phyloP scores from a whole-genome alignment of 768 basidiomycete species.

The Nevesoporus exiguus region DNA sequence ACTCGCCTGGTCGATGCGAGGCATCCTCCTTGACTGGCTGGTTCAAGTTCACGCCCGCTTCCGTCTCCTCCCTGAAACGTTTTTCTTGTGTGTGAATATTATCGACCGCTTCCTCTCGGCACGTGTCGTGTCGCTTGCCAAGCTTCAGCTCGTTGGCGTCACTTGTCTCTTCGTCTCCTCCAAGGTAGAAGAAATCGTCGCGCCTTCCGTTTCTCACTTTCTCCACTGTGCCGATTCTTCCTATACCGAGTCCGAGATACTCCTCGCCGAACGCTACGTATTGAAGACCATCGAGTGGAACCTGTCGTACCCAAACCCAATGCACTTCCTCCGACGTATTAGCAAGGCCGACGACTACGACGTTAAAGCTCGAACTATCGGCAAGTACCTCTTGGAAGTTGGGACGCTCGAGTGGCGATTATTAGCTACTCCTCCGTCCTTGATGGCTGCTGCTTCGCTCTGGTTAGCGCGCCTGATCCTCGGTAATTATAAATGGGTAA shows the following conservation, averaged over 20 bases:
- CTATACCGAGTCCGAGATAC: conserved; percentile 75
- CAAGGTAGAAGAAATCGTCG: conserved; percentile 91
- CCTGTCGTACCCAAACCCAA: conserved; percentile 80
- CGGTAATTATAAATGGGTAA: conserved; percentile 83
- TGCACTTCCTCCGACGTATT: conserved; percentile 83
- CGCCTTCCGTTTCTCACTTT: conserved; percentile 81
- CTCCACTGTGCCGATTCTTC: conserved; percentile 75
- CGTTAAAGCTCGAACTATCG: conserved; percentile 78
- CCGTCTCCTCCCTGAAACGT: conserved; percentile 82
- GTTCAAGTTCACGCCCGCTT: conserved; percentile 88
- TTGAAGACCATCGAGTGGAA: conserved; percentile 85
- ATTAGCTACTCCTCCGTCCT: conserved; percentile 67
- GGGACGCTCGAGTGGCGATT: conserved; percentile 78
- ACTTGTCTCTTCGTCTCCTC: conserved; percentile 84
- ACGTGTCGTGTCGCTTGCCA: conserved; percentile 56
- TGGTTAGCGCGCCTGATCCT: conserved; percentile 84
- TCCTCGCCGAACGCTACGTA: conserved; percentile 86
- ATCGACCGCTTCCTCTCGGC: conserved; percentile 68
- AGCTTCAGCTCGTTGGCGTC: conserved; percentile 89
- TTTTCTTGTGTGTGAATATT: conserved; percentile 87
- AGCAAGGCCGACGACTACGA: conserved; percentile 95
- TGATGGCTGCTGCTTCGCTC: conserved; percentile 78
- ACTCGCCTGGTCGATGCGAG: conserved; percentile 86
- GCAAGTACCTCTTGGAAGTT: conserved; percentile 90
- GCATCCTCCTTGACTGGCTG: conserved; percentile 89